These are phyloP conservation scores for Panicum virgatum DNA, from an alignment of 202 grass and related monocot genomes.

Conservation along the genomic window DNA sequence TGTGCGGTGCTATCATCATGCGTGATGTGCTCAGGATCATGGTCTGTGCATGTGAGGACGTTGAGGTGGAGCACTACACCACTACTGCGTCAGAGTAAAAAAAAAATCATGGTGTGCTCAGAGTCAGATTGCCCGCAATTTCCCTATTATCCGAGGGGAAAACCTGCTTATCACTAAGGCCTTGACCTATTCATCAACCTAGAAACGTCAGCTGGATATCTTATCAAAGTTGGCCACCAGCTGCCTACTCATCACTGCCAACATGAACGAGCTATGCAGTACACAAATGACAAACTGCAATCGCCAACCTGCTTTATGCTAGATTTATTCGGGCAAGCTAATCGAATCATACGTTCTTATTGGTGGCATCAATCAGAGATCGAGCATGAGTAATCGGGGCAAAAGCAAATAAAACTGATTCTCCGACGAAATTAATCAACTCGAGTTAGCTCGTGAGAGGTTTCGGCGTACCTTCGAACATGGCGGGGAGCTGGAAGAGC, in stretches of 20 bases:
- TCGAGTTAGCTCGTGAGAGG: too few relatives aligned
- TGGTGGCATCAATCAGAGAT: neutral
- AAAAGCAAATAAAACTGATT: too few relatives aligned
- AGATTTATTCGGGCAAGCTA: neutral
- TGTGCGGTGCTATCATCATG: neutral
- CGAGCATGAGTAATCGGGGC: neutral
- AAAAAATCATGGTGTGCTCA: neutral
- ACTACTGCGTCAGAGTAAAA: neutral
- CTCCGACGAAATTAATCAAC: too few relatives aligned
- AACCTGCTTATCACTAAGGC: neutral
- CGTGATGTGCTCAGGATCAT: neutral
- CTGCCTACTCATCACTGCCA: neutral
- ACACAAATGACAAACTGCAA: neutral
- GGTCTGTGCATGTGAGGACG: neutral
- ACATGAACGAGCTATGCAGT: neutral
- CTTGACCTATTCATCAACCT: neutral
- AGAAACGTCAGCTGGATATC: neutral
- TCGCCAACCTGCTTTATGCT: neutral
- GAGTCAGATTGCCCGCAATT: neutral
- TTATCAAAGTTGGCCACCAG: neutral
- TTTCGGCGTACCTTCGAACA: slow-evolving; percentile 72
- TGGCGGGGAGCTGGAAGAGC: slow-evolving; percentile 95
- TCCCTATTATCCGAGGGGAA: neutral
- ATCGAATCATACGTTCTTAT: neutral
- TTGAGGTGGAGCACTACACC: neutral